A percentile compares a stretch with the other conserved stretches of the same genome.
Evolutionary conservation across 2,329 filamentous ascomycete species (phyloP).

Genomic region (Trichoderma atroviride): DNA sequence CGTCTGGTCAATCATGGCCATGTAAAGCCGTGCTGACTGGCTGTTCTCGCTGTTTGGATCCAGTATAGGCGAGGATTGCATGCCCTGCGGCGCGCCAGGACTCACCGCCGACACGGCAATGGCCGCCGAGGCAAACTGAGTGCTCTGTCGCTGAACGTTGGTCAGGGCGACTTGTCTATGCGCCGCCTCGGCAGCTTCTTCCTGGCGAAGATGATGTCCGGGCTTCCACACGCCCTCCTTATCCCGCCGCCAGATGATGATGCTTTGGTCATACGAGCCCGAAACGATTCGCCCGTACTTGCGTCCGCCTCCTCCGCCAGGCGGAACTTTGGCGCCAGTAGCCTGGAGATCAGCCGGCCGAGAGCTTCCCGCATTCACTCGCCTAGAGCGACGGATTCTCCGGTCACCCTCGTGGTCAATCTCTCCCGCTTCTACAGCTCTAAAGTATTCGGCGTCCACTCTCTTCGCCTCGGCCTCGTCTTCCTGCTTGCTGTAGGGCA

Average conservation of each 20-base stretch:
- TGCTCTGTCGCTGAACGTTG: conserved; percentile 21
- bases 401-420: conserved; percentile 43
- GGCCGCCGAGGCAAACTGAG: conserved; percentile 21
- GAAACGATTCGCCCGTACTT: conserved; percentile 94
- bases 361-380: conserved; percentile 70
- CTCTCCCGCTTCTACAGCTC: conserved; percentile 55
- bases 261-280: conserved; percentile 92
- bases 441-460: conserved; percentile 74
- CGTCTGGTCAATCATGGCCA: conserved; percentile 55
- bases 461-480: conserved; percentile 72
- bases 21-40: conserved; percentile 48
- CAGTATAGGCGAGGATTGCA: conserved; percentile 15
- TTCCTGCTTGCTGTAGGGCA: conserved; percentile 76
- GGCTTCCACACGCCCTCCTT: conserved; percentile 83
- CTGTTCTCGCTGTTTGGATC: conserved; percentile 30
- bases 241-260: conserved; percentile 92
- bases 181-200: conserved; percentile 64
- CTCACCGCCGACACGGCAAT: conserved; percentile 6
- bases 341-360: conserved; percentile 76
- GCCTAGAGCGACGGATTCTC: conserved; percentile 44
- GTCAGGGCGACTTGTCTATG: conserved; percentile 33
- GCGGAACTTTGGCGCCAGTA: conserved; percentile 83
- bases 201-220: conserved; percentile 73
- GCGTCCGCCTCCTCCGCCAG: conserved; percentile 87
- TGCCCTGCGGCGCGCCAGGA: neutral